A percentile compares a stretch with the other conserved stretches of the same genome.
phyloP scores from a whole-genome alignment of 2,329 filamentous ascomycete species.

The Didymellaceae sp. region DNA sequence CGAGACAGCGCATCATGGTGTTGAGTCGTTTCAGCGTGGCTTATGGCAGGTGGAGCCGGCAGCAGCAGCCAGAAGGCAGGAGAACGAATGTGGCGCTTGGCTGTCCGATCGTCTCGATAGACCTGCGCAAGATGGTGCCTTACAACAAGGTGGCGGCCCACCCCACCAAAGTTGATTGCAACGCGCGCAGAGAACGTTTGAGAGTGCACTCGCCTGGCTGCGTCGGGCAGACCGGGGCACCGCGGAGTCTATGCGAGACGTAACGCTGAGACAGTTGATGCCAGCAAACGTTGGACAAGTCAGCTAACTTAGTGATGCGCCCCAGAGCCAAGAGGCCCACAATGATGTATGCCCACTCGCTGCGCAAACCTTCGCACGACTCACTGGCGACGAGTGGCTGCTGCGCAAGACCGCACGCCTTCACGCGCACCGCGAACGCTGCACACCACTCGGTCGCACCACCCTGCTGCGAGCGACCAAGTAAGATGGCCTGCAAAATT shows the following conservation, averaged over 20 bases:
- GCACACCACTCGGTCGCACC: conserved; percentile 13
- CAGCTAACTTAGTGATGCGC: conserved; percentile 26
- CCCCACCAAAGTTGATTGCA: conserved; percentile 15
- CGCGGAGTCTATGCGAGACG: conserved; percentile 17
- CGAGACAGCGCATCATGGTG: conserved; percentile 33
- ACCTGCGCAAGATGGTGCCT: conserved; percentile 5
- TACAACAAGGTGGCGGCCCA: conserved; percentile 15
- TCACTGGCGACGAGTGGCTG: conserved; percentile 6
- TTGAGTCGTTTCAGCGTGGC: conserved; percentile 43
- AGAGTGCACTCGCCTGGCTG: conserved; percentile 13
- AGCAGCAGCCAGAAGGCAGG: conserved; percentile 17
- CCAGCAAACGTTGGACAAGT: conserved; percentile 30
- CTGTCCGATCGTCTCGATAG: conserved; percentile 2
- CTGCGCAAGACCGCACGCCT: not conserved
- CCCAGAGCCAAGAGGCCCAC: conserved; percentile 24
- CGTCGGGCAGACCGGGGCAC: conserved; percentile 7
- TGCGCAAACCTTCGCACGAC: conserved; percentile 16
- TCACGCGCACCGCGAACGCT: conserved; percentile 2
- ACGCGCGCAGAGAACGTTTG: conserved; percentile 15
- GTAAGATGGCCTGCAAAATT: conserved; percentile 13
- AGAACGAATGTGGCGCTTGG: conserved; percentile 18
- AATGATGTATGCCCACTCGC: conserved; percentile 28
- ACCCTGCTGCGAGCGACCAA: conserved; percentile 5
- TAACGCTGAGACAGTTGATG: conserved; percentile 30
- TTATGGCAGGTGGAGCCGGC: conserved; percentile 21